Evolutionary conservation across 1,284 basidiomycete genomes (phyloP).

Genomic region (Ceratobasidium papillatum): DNA sequence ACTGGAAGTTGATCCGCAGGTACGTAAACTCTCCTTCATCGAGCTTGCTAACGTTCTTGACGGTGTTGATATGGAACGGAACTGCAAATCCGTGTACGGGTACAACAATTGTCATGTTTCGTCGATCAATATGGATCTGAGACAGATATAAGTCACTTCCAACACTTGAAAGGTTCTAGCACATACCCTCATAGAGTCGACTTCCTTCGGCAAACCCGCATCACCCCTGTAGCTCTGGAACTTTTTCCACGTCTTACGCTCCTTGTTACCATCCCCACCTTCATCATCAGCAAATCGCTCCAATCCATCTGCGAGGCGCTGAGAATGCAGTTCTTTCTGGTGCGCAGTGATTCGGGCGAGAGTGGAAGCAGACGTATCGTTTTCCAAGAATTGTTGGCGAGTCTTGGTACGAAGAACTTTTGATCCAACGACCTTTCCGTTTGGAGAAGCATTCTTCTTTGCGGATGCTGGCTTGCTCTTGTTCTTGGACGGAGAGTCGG

Average conservation of each 20-base stretch:
- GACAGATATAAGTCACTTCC: neutral
- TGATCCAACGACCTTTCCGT: slow-evolving; percentile 72
- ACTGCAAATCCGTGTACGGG: slow-evolving; percentile 96
- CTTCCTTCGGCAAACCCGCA: slow-evolving; percentile 82
- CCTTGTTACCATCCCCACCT: slow-evolving; percentile 69
- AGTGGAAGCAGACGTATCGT: slow-evolving; percentile 73
- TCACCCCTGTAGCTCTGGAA: slow-evolving; percentile 99
- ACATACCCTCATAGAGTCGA: slow-evolving; percentile 77
- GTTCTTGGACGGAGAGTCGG: slow-evolving; percentile 49
- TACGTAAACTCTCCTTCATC: slow-evolving; percentile 97
- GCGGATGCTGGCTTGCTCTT: slow-evolving; percentile 54
- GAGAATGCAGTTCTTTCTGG: slow-evolving; percentile 84
- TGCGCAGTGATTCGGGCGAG: slow-evolving; percentile 83
- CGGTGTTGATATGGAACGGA: slow-evolving; percentile 98
- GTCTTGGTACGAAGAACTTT: slow-evolving; percentile 87
- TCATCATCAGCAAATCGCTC: slow-evolving; percentile 84
- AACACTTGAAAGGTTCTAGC: neutral
- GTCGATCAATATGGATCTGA: slow-evolving; percentile 91
- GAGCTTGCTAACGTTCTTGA: slow-evolving; percentile 98
- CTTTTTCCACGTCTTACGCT: slow-evolving; percentile 91
- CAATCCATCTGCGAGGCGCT: slow-evolving; percentile 83
- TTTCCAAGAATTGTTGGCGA: slow-evolving; percentile 64
- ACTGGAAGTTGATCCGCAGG: slow-evolving; percentile 97
- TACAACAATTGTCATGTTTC: slow-evolving; percentile 87
- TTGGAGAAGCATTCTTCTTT: slow-evolving; percentile 59